Conservation (phyloP, 2,329 filamentous ascomycete genomes). For the Endothia cerciana region DNA sequence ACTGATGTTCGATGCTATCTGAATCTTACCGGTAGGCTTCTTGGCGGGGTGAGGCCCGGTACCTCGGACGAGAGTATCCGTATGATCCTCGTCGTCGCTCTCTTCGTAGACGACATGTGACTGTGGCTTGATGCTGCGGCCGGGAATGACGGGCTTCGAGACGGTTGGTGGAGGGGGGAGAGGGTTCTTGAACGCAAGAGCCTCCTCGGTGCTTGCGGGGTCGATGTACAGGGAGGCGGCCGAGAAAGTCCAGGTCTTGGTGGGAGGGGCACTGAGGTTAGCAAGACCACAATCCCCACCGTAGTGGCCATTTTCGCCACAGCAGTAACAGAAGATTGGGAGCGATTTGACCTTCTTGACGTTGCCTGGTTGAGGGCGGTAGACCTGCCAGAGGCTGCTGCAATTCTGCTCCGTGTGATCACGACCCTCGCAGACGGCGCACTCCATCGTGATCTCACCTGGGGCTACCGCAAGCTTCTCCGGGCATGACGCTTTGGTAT, state of each 20-base stretch:
- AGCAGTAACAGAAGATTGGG: constrained; percentile 58
- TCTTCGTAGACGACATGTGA: constrained; percentile 51
- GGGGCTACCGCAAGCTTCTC: constrained; percentile 57
- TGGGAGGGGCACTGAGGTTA: constrained; percentile 22
- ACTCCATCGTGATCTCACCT: constrained; percentile 52
- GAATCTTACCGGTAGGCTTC: constrained; percentile 23
- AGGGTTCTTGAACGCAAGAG: constrained; percentile 40
- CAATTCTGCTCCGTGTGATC: constrained; percentile 65
- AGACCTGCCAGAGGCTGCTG: constrained; percentile 63
- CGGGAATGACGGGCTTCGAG: constrained; percentile 32
- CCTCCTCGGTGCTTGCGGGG: constrained; percentile 42
- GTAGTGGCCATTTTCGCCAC: constrained; percentile 59
- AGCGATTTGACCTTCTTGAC: constrained; percentile 55
- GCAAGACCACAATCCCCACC: constrained; percentile 55
- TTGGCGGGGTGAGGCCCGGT: background rate
- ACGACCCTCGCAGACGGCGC: constrained; percentile 60
- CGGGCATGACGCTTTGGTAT: constrained; percentile 53
- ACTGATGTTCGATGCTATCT: constrained; percentile 28
- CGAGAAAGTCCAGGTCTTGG: constrained; percentile 55
- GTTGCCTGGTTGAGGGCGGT: constrained; percentile 44
- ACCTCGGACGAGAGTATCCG: constrained; percentile 42
- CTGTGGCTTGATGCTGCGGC: constrained; percentile 37
- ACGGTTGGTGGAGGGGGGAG: constrained; percentile 19
- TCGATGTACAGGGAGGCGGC: constrained; percentile 57
- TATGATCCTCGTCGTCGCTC: constrained; percentile 49